Base-by-base conservation (phyloP, 768 basidiomycete genomes). In the Psilocybe sp. region DNA sequence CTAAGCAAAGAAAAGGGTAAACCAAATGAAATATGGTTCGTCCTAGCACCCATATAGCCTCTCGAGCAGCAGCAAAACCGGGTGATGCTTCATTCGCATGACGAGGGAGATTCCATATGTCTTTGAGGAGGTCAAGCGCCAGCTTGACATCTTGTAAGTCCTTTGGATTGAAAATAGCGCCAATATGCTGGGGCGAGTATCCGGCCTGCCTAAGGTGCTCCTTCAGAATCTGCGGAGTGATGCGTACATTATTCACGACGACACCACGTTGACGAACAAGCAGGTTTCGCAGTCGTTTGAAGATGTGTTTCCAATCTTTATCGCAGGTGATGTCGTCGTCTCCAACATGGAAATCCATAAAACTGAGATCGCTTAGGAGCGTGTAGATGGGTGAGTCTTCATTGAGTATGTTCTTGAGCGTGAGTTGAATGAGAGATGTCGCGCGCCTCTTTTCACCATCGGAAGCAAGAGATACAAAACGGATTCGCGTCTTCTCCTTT, bases 281-380 rank as follows among this genome's bases (percentile, higher is more conserved):
- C 2, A 65, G 58, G 35, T 60, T 61, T 2, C 59, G 53, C 8
- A 57, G 46, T 1, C 55, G 49, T 43, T 68, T 66, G 53, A 67
- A 46, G 13, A 67, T 44, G 52, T 71, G 60, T 56, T 68, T 67
- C 55, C 56, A 58, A 53, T 67, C 65, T 40, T 67, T 69, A 55
- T 69, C 61, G 9, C 52, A 52, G 0, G 66, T 69, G 0, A 69
- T 43, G 34, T 70, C 67, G 45, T 70, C 58, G 8, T 58, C 47
- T 4, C 69, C 68, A 32, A 66, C 60, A 11, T 47, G 51, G 1
- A 63, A 44, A 37, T 69, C 52, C 19, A 68, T 40, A 33, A 64
- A 55, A 18, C 12, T 23, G 6, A 64, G 54, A 3, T 48, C 47
- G 16, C 46, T 31, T 2, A 66, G 59, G 0, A 60, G 47, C 0